A percentile compares a stretch with the other conserved stretches of the same genome.
Evolutionary conservation across 768 basidiomycete species (phyloP).

Genomic region (Boletus rubescentipes): DNA sequence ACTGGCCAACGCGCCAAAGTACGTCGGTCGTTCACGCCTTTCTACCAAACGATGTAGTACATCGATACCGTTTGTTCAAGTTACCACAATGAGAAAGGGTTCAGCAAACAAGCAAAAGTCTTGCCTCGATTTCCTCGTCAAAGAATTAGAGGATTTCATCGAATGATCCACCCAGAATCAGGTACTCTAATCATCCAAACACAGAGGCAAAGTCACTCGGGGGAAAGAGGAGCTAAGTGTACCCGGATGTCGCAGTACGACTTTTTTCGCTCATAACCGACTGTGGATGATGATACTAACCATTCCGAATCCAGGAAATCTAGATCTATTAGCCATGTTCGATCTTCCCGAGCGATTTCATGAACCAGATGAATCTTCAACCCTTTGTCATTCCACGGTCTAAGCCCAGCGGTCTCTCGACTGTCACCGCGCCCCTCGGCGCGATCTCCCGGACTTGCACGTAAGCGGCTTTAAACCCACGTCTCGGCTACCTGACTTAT

Average conservation of each 20-base stretch:
- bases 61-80: background rate
- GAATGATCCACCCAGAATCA: background rate
- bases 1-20: conserved; percentile 5
- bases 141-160: conserved; percentile 12
- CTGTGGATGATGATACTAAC: background rate
- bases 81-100: conserved; percentile 11
- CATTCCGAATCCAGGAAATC: conserved; percentile 8
- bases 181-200: background rate
- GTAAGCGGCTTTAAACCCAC: background rate
- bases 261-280: background rate
- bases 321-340: conserved; percentile 2
- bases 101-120: conserved; percentile 5
- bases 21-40: no score
- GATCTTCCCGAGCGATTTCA: background rate
- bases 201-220: background rate
- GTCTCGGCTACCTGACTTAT: background rate
- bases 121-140: conserved; percentile 7
- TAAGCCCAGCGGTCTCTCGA: conserved; percentile 4
- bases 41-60: no score
- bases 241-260: conserved; percentile 1
- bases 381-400: background rate
- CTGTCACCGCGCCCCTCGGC: conserved; percentile 4
- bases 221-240: background rate
- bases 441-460: background rate
- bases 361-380: background rate